Conservation (phyloP, 257 asterid species). For the Echium plantagineum region DNA sequence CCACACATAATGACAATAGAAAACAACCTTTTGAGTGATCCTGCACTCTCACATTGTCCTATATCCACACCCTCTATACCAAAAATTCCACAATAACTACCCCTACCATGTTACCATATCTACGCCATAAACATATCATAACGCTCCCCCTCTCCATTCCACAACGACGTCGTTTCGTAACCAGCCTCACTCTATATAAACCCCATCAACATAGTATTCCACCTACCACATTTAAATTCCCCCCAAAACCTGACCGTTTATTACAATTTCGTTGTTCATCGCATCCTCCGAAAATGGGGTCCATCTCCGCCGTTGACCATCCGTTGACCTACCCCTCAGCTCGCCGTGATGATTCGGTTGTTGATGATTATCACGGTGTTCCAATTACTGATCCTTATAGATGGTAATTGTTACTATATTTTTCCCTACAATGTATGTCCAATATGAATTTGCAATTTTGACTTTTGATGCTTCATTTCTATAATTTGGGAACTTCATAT, state of each 20-base stretch:
- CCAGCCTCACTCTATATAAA: not conserved
- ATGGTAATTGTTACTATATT: slow-evolving; percentile 37
- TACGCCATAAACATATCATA: slow-evolving; percentile 5
- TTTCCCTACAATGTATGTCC: not conserved
- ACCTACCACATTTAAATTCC: not conserved
- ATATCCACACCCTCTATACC: too few relatives aligned
- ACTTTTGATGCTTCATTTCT: not conserved
- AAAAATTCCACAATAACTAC: too few relatives aligned
- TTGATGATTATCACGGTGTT: slow-evolving; percentile 71
- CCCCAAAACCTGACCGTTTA: not conserved
- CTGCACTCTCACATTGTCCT: too few relatives aligned
- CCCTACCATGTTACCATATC: slow-evolving; percentile 14
- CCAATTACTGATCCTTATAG: slow-evolving; percentile 74
- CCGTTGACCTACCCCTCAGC: slow-evolving; percentile 46
- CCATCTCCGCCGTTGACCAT: slow-evolving; percentile 27
- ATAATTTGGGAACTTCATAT: too few relatives aligned
- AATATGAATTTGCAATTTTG: too few relatives aligned
- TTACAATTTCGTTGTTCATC: slow-evolving; percentile 8
- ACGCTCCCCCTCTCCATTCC: not conserved
- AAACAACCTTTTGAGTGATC: too few relatives aligned
- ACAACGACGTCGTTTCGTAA: not conserved
- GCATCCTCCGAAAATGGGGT: slow-evolving; percentile 40
- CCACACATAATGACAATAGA: too few relatives aligned
- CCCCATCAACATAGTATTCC: not conserved
- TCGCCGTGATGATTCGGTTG: slow-evolving; percentile 65